Evolutionary conservation across 164 flowering plant species (phyloP).

Genomic region (Vitis rupestris): DNA sequence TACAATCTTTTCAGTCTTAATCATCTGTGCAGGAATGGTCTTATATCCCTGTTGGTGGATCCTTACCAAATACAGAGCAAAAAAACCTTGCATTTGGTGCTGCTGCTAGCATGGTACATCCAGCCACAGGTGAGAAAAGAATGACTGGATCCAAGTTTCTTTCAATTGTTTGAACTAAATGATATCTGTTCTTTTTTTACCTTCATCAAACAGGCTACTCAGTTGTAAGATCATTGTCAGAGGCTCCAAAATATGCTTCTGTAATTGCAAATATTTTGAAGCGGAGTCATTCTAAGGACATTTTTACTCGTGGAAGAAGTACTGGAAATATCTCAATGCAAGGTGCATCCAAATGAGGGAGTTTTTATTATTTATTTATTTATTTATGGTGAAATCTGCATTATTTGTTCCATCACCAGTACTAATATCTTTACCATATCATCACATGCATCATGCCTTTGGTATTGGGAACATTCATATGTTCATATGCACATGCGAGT

Average conservation of each 20-base stretch:
- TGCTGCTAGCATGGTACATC: slow-evolving; percentile 99
- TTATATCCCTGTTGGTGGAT: slow-evolving; percentile 96
- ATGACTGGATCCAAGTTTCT: neutral
- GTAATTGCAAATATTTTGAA: slow-evolving; percentile 77
- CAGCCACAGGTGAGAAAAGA: slow-evolving; percentile 74
- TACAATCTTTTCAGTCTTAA: neutral
- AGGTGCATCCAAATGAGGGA: slow-evolving; percentile 39
- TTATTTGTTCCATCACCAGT: neutral
- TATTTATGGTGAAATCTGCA: neutral
- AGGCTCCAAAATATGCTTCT: slow-evolving; percentile 92
- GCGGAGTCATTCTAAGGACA: slow-evolving; percentile 25
- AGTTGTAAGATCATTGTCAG: slow-evolving; percentile 91
- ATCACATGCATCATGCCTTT: no score
- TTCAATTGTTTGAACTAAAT: neutral
- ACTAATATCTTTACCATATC: no score
- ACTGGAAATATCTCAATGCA: slow-evolving; percentile 60
- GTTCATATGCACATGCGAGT: no score
- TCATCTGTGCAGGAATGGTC: slow-evolving; percentile 87
- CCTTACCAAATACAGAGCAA: slow-evolving; percentile 91
- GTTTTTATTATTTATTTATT: no score
- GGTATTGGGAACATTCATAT: no score
- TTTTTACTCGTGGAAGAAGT: slow-evolving; percentile 19
- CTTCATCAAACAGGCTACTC: slow-evolving; percentile 68
- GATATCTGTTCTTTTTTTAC: neutral
- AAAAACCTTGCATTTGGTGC: slow-evolving; percentile 97